phyloP scores from a whole-genome alignment of 768 basidiomycete species.

The Hemileccinum impolitum region DNA sequence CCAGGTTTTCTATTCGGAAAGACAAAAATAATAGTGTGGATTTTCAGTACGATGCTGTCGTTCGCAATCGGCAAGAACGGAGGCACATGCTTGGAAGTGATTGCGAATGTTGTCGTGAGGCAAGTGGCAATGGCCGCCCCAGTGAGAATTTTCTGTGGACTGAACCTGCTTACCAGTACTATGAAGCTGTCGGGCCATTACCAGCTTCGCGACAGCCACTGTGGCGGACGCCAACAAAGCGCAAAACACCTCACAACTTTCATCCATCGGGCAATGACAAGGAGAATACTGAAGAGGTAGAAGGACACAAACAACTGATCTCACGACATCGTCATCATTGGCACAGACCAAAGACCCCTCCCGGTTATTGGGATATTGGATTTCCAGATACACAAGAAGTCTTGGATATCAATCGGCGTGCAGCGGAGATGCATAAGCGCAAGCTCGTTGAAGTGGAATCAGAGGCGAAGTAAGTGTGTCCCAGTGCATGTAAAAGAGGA shows the following conservation, averaged over 20 bases:
- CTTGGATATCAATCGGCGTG: constrained; percentile 67
- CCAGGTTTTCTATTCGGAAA: constrained; percentile 64
- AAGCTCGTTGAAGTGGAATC: constrained; percentile 57
- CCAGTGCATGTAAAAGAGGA: not conserved
- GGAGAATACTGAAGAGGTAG: constrained; percentile 34
- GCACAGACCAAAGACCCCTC: constrained; percentile 72
- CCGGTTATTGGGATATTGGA: constrained; percentile 86
- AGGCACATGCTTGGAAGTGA: constrained; percentile 68
- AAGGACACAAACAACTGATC: constrained; percentile 63
- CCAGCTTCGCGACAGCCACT: constrained; percentile 66
- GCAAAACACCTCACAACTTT: constrained; percentile 12
- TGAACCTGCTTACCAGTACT: constrained; percentile 52
- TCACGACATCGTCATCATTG: constrained; percentile 73
- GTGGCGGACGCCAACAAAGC: constrained; percentile 65
- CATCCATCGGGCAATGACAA: constrained; percentile 18
- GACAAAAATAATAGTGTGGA: constrained; percentile 59
- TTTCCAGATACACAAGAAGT: constrained; percentile 87
- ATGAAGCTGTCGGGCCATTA: constrained; percentile 70
- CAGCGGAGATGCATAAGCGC: constrained; percentile 65
- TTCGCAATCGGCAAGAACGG: constrained; percentile 62
- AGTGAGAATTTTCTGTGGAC: not conserved
- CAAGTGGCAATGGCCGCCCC: constrained; percentile 31
- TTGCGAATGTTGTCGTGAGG: constrained; percentile 80
- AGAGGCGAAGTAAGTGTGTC: constrained; percentile 54
- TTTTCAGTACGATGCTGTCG: constrained; percentile 75